Base-by-base conservation (phyloP, 345 rosid species). In the Salix udensis region DNA sequence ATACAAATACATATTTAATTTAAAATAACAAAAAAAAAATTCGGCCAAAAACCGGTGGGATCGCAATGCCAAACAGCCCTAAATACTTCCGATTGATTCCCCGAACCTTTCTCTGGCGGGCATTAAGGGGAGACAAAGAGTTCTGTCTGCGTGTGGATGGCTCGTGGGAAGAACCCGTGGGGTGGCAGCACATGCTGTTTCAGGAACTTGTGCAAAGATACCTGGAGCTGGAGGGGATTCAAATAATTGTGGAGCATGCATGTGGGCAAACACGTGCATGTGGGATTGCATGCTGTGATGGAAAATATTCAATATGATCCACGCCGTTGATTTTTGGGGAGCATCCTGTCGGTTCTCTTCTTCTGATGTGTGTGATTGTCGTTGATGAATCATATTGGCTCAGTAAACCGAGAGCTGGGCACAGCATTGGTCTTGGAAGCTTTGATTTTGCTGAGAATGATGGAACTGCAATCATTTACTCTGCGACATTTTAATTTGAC, bases 151-250 rank as follows among this genome's bases (percentile, higher is more conserved):
- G 70, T 70, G 72, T 84, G 85, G 7, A 60, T 66, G 77, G 86
- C 81, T 69, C 76, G 78, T 1, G 81, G 74, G 80, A 83, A 79
- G 71, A 81, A 83, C 64, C 86, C 85, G 1, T 82, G 85, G 88
- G 84, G 82, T 19, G 81, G 88, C 3, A 50, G 21, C 68, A 82
- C 82, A 1, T 82, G 87, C 37, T 31, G 34, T 31, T 84, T 80
- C 53, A 72, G 26, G 23, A 65, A 42, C 55, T 72, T 72, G 11
- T 79, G 83, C 48, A 86, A 61, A 58, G 86, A 83, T 52, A 83
- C 76, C 2, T 18, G 68, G 58, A 79, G 75, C 2, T 18, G 68
- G 64, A 79, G 75, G 69, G 85, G 84, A n/a, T 71, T 70, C 81
- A 15, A 73, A 72, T 18, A 71, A 82, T 31, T 86, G 84, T 8